Conservation (phyloP, 306 rosid species). For the Gleditsia sinensis region DNA sequence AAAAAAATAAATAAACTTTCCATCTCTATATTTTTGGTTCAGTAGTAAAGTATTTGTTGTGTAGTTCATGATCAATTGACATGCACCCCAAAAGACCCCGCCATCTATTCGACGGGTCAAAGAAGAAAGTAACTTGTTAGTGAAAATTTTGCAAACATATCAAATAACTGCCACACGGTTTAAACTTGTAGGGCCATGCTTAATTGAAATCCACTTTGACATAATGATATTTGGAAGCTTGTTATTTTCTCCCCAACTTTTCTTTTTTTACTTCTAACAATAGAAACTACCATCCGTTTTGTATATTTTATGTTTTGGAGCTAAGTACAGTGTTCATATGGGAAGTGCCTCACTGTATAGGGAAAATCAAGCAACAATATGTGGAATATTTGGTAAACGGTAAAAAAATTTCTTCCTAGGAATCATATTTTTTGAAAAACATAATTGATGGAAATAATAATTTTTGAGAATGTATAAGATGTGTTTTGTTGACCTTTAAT, state of each 20-base stretch:
- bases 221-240: slow-evolving; percentile 42
- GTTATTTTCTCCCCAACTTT: slow-evolving; percentile 28
- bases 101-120: not conserved
- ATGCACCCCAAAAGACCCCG: not conserved
- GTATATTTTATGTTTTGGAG: slow-evolving; percentile 26
- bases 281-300: not conserved
- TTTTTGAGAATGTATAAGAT: too few relatives aligned
- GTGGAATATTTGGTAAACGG: too few relatives aligned
- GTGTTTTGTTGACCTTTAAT: too few relatives aligned
- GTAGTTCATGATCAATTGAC: too few relatives aligned
- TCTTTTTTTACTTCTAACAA: slow-evolving; percentile 21
- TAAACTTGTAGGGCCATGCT: slow-evolving; percentile 48
- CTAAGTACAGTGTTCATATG: slow-evolving; percentile 33
- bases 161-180: too few relatives aligned
- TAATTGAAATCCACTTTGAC: slow-evolving; percentile 47
- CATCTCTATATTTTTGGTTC: too few relatives aligned
- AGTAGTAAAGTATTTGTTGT: not conserved
- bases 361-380: slow-evolving; percentile 45
- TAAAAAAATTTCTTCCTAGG: too few relatives aligned
- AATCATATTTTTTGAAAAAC: too few relatives aligned
- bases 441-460: too few relatives aligned
- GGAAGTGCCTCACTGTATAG: slow-evolving; percentile 39
- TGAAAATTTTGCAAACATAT: not conserved
- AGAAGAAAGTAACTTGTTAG: not conserved
- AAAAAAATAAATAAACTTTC: too few relatives aligned